These are phyloP conservation scores for Saccharomycopsis microspora DNA, from an alignment of 805 yeast species.

Conservation along the genomic window DNA sequence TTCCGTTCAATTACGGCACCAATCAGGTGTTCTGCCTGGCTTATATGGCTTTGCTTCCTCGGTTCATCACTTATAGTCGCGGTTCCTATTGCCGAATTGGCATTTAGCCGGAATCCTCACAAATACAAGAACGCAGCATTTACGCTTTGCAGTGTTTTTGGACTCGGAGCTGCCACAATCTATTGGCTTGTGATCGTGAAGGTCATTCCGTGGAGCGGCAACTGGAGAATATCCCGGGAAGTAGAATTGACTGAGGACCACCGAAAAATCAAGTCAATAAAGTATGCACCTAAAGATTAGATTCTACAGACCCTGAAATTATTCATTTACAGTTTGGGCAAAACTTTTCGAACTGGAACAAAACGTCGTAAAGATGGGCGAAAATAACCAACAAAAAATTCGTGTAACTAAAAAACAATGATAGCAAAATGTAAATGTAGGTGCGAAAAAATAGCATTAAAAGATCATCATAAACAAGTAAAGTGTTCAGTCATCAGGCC, in stretches of 20 bases:
- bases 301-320: too few species aligned
- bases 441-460: neutral
- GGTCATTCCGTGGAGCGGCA: slow-evolving; percentile 1
- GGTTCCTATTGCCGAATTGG: slow-evolving; percentile 4
- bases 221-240: slow-evolving; percentile 1
- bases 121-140: neutral
- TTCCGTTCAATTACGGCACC: slow-evolving; percentile 34
- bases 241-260: slow-evolving; percentile 1
- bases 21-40: slow-evolving; percentile 24
- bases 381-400: neutral
- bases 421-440: neutral
- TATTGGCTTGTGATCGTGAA: slow-evolving; percentile 10
- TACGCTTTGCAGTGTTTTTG: slow-evolving; percentile 6
- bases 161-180: neutral
- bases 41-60: slow-evolving; percentile 4
- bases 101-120: neutral
- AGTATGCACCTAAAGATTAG: neutral
- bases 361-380: too few species aligned
- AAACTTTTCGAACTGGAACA: too few species aligned
- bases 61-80: slow-evolving; percentile 7
- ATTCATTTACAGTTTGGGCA: too few species aligned
- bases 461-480: neutral
- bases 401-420: neutral
- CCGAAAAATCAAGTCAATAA: neutral
- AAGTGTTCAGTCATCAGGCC: neutral